Evolutionary conservation across 208 protist species (phyloP), one percentile per base, ranked within the genome.

Genomic region (Trypanosoma melophagium): DNA sequence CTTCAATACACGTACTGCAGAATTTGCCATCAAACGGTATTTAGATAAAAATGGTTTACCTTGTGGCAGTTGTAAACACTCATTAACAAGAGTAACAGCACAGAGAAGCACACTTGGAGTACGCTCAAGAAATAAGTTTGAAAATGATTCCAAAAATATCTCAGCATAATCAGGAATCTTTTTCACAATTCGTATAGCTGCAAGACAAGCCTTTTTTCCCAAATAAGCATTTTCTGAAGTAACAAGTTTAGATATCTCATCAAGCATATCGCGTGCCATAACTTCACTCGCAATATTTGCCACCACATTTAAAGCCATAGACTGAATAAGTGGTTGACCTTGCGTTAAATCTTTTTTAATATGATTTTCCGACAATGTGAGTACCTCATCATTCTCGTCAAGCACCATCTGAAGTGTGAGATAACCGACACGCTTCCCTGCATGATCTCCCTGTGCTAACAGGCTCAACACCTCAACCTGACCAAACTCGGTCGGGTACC

Each of bases 401-500:
- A 99, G 79, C 16, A 99, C 74, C 49, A 99, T 74, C 42, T 94
- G 87, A 7, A 98, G 76, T 9, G 97, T 93, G 0, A 99, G 83
- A 70, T 99, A 99, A 24, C 98, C 98, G 35, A 99, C 94, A 22
- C 98, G 89, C 81, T 99, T 99, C 19, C 99, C 98, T 2, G 91
- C 92, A 71, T 98, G 99, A 49, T 98, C 97, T 2, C 66, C 50
- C 38, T 96, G 94, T 10, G 96, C 90, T 8, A 99, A 77, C 9
- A 99, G 89, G 22, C 99, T 96, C 17, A 99, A 81, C 49, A 98
- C 98, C 80, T 99, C 98, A 71, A 99, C 96, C 79, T 99, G 97
- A 0, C 98, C 99, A 88, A 99, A 99, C 79, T 99, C 98, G 3
- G 99, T 92, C 4, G 99, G 96, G 79, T 99, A 99, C 17, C 99